Conservation (phyloP, 2,329 filamentous ascomycete genomes). For the Lecanicillium sp. region DNA sequence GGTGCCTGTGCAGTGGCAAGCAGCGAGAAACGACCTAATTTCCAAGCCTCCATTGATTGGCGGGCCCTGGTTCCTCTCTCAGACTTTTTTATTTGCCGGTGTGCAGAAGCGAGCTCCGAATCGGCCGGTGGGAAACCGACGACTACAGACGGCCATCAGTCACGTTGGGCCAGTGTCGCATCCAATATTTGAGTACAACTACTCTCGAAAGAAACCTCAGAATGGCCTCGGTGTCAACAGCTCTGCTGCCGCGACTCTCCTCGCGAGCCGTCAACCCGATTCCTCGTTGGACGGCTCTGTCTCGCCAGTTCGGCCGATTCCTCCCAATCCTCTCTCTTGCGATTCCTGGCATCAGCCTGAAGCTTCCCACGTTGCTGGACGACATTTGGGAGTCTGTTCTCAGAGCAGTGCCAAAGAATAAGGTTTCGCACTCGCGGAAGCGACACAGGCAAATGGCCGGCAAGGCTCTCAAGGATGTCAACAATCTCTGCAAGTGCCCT, state of each 20-base stretch:
- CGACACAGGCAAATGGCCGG: constrained; percentile 89
- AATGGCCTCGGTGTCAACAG: constrained; percentile 36
- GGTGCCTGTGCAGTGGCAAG: constrained; percentile 3
- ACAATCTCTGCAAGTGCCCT: constrained; percentile 77
- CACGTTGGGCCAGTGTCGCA: too few relatives aligned
- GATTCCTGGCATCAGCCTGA: constrained; percentile 51
- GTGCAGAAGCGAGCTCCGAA: too few relatives aligned
- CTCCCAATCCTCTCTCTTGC: constrained; percentile 48
- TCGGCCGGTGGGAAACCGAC: too few relatives aligned
- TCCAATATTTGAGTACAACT: too few relatives aligned
- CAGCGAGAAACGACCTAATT: constrained; percentile 4
- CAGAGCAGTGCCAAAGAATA: constrained; percentile 94
- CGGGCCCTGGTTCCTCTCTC: constrained; percentile 1
- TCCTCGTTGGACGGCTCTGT: constrained; percentile 32
- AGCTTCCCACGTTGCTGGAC: constrained; percentile 53
- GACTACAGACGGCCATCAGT: too few relatives aligned
- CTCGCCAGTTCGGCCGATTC: constrained; percentile 37
- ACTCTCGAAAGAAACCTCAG: constrained; percentile 12
- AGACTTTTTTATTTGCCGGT: background rate
- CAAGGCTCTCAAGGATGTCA: constrained; percentile 89
- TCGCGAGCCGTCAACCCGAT: constrained; percentile 30
- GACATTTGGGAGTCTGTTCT: constrained; percentile 91
- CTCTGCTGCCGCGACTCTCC: constrained; percentile 49
- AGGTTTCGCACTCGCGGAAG: constrained; percentile 95
- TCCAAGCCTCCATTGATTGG: constrained; percentile 4